These are phyloP conservation scores for Nemania bipapillata DNA, from an alignment of 2,329 filamentous ascomycete species.

Conservation along the genomic window DNA sequence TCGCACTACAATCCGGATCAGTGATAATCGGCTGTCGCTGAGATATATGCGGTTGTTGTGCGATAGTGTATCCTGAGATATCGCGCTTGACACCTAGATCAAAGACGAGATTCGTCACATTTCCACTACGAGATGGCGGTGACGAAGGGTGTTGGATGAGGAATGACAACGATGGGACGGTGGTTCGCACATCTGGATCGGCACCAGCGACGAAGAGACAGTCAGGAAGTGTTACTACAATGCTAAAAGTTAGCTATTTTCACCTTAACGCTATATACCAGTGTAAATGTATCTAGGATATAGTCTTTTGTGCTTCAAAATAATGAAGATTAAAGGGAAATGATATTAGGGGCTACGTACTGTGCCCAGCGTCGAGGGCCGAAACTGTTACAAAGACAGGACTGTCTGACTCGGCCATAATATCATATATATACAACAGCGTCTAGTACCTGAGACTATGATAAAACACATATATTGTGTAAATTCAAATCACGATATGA, in stretches of 20 bases:
- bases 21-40: slow-evolving; percentile 58
- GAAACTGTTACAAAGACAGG: slow-evolving; percentile 51
- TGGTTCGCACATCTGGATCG: slow-evolving; percentile 56
- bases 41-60: slow-evolving; percentile 59
- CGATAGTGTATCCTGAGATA: slow-evolving; percentile 55
- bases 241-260: not conserved
- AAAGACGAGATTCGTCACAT: slow-evolving; percentile 58
- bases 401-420: slow-evolving; percentile 13
- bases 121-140: slow-evolving; percentile 37
- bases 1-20: slow-evolving; percentile 57
- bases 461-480: not conserved
- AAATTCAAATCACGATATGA: not conserved
- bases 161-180: slow-evolving; percentile 65
- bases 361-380: slow-evolving; percentile 54
- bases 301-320: not conserved
- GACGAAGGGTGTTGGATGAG: slow-evolving; percentile 60
- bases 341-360: slow-evolving; percentile 5
- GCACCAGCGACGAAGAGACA: slow-evolving; percentile 59
- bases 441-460: not conserved
- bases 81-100: slow-evolving; percentile 64
- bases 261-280: not conserved
- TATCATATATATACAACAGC: not conserved
- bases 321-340: not conserved
- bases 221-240: slow-evolving; percentile 58
- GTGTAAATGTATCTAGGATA: not conserved